Base-by-base conservation (phyloP, 805 yeast genomes). In the Candida pseudoglaebosa region DNA sequence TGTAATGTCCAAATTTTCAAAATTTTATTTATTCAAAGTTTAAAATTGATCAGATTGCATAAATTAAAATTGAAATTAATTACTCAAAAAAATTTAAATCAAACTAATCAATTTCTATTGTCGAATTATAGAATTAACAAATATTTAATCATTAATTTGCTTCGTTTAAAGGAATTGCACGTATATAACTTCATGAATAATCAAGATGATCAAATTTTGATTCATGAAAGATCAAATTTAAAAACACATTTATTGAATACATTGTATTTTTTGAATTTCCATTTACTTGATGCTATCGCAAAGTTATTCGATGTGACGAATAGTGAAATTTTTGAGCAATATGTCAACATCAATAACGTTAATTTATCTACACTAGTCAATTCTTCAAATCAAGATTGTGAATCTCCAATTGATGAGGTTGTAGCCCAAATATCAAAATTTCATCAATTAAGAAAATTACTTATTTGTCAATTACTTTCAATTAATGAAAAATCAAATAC, bases 241-340 rank as follows among this genome's bases (percentile, higher is more conserved):
- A 48, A 41, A 14, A 32, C 34, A 4, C 49, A 48, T 28, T 40
- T 67, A 15, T 49, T 54, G 20, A 51, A 58, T 39, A 32, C 62
- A 4, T 49, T 69, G 21, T 38, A 48, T 19, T 55, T 63, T 19
- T 43, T 66, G 28, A 53, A 51, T 16, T 46, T 60, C 37, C 60
- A 62, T 41, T 37, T 62, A 21, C 57, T 44, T 37, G 36, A 43
- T n/a, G 59, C 64, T 3, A 56, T 65, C 12, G 36, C 49, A 6
- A 54, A 54, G 15, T 44, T 66, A 5, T 38, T 68, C 2, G 66
- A 70, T 0, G 41, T 46, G 18, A 40, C 63, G 22, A 65, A 68
- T 42, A 73, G 74, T 1, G 59, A 56, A 1, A 45, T 59, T 7
- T 50, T 69, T 19, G 71, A 69, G 40, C 61, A 64, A 43, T 68